A percentile compares a stretch with the other conserved stretches of the same genome.
phyloP scores from a whole-genome alignment of 345 rosid species.

The Salix exigua region DNA sequence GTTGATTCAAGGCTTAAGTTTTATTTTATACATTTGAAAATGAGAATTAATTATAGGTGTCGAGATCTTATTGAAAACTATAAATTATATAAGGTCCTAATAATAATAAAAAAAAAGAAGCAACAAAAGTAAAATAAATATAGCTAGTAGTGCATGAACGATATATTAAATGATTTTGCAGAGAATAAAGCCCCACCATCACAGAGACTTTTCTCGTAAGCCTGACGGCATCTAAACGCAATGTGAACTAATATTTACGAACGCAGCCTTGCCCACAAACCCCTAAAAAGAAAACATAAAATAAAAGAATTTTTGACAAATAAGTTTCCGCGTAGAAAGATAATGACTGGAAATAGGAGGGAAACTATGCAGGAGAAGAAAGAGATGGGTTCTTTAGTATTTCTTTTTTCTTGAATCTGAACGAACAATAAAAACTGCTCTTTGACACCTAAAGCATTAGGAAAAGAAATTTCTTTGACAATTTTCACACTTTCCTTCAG shows the following conservation, averaged over 20 bases:
- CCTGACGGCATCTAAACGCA: conserved; percentile 62
- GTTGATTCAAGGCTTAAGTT: too few relatives aligned
- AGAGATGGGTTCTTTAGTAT: conserved; percentile 6
- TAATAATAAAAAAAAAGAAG: neutral
- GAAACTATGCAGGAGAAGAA: conserved; percentile 24
- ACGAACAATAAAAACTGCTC: conserved; percentile 22
- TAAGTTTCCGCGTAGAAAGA: conserved; percentile 89
- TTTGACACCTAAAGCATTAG: conserved; percentile 31
- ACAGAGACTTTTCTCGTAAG: conserved; percentile 35
- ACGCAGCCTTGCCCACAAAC: neutral
- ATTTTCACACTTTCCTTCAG: conserved; percentile 49
- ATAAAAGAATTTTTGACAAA: conserved; percentile 11
- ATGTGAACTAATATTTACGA: conserved; percentile 33
- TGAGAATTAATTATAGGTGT: too few relatives aligned
- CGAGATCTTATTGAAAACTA: neutral
- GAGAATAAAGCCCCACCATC: conserved; percentile 29
- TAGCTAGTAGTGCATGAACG: conserved; percentile 31
- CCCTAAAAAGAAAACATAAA: neutral
- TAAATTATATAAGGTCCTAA: neutral
- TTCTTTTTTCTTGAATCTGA: conserved; percentile 34
- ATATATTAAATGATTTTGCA: conserved; percentile 24
- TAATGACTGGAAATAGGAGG: conserved; percentile 35
- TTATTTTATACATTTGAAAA: too few relatives aligned
- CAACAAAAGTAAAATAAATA: neutral
- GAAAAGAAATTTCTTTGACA: conserved; percentile 22